Evolutionary conservation across 352 stramenopile species (phyloP).

Genomic region (Elongisporangium undulatum): DNA sequence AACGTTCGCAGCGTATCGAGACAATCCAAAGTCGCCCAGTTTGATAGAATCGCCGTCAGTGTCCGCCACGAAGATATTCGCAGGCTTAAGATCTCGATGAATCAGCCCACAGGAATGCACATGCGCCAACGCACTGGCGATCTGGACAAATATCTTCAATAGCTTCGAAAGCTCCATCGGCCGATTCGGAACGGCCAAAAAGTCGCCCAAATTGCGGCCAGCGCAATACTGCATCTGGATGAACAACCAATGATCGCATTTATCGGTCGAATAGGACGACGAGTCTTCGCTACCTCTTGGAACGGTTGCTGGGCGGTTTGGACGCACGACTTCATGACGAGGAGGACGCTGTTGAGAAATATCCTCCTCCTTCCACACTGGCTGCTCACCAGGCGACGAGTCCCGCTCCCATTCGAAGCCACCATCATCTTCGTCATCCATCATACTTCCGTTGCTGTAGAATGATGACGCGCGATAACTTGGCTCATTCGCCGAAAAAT

Average conservation of each 20-base stretch:
- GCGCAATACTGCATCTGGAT: slow-evolving; percentile 93
- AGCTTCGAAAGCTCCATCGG: slow-evolving; percentile 75
- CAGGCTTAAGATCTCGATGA: slow-evolving; percentile 90
- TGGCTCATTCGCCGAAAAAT: slow-evolving; percentile 53
- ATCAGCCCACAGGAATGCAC: slow-evolving; percentile 89
- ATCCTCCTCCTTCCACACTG: slow-evolving; percentile 65
- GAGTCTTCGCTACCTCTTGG: slow-evolving; percentile 29
- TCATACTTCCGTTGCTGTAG: slow-evolving; percentile 41
- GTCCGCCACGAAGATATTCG: slow-evolving; percentile 90
- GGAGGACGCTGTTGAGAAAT: slow-evolving; percentile 13
- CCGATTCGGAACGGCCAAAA: slow-evolving; percentile 60
- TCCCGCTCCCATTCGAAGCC: slow-evolving; percentile 81
- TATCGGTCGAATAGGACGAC: slow-evolving; percentile 40
- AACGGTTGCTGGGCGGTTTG: neutral
- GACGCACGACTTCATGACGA: slow-evolving; percentile 7
- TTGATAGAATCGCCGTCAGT: slow-evolving; percentile 85
- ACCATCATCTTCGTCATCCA: slow-evolving; percentile 44
- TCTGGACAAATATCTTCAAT: slow-evolving; percentile 87
- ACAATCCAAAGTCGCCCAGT: slow-evolving; percentile 88
- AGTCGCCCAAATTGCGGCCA: slow-evolving; percentile 80
- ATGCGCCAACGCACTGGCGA: slow-evolving; percentile 86
- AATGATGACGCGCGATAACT: slow-evolving; percentile 22
- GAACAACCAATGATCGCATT: slow-evolving; percentile 87
- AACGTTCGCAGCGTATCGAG: slow-evolving; percentile 77
- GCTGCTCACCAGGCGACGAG: slow-evolving; percentile 37